These are phyloP conservation scores for Colletotrichum filicis DNA, from an alignment of 2,329 filamentous ascomycete species.

Conservation along the genomic window DNA sequence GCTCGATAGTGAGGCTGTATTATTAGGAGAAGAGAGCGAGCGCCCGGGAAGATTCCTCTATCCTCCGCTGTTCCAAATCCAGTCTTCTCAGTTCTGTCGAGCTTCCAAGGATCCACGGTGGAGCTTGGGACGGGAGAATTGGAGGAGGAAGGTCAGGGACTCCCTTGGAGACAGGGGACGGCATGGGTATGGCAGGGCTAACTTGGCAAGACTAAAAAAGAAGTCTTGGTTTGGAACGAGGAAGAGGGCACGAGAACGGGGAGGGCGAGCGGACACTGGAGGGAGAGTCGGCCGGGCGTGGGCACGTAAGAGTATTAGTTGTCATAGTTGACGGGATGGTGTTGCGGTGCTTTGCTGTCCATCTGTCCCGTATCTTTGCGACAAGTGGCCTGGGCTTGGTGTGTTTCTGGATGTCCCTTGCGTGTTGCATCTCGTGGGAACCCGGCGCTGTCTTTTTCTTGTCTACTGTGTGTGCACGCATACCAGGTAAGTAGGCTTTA, in stretches of 20 bases:
- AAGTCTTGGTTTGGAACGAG: not conserved
- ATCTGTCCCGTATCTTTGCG: not conserved
- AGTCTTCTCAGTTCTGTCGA: too few species aligned
- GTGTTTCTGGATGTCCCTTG: not conserved
- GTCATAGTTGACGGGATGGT: not conserved
- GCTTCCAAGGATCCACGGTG: not conserved
- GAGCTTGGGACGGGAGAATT: not conserved
- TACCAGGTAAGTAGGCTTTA: too few species aligned
- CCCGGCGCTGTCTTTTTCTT: not conserved
- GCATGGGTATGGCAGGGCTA: not conserved
- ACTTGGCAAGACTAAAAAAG: not conserved
- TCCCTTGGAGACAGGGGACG: constrained; percentile 4
- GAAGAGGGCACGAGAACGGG: not conserved
- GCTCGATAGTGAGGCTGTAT: constrained; percentile 5
- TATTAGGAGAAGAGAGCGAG: constrained; percentile 3
- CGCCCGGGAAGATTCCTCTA: not conserved
- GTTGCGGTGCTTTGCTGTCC: not conserved
- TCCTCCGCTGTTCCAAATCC: not conserved
- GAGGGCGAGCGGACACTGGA: not conserved
- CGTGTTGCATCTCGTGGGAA: not conserved
- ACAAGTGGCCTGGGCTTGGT: not conserved
- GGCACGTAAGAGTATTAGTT: not conserved
- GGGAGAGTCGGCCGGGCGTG: not conserved
- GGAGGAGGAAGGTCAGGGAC: not conserved
- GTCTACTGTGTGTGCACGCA: too few species aligned